Evolutionary conservation across 2,329 filamentous ascomycete genomes (phyloP), one percentile per base, ranked within the genome.

Genomic region (Aspergillus viridinutans): DNA sequence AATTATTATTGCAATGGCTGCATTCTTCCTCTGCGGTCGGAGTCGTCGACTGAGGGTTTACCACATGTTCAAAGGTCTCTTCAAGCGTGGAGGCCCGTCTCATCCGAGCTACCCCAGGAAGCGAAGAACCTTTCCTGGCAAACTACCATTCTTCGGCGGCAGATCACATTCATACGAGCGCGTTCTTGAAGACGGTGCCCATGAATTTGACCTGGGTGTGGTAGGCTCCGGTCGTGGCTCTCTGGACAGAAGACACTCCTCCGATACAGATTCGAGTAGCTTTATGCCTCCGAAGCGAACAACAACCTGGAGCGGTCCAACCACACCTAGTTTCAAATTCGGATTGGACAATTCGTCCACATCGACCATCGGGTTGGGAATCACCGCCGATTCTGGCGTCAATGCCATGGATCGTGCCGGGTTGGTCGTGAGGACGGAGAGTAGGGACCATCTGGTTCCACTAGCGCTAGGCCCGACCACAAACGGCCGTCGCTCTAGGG

Each of bases 391-490:
- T 50, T 52, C 65, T 67, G 59, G 69, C 56, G 7, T 57, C n/a
- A 67, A 78, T 61, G 71, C 79, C 9, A 82, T 84, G 62, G 83
- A 84, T 55, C 75, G 91, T 42, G 86, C 84, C 49, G 92, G 92
- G 1, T 72, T 97, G 61, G 86, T 90, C 54, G 84, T 91, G 2
- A 80, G 93, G 63, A 95, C 90, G 0, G 93, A 97, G 70, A 96
- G 91, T 70, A 81, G 91, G 53, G 94, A 97, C 69, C 82, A 90
- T 57, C 74, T 97, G 40, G 80, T 83, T 17, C 81, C 79, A 8
- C 70, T 84, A 14, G 82, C 77, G 73, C 56, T 76, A 29, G 74
- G 72, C 65, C 82, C 82, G 12, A 80, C 77, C 50, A 76, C 80
- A 52, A 76, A 74, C 54, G 75, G 75, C 7, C 74, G 75, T 50